Evolutionary conservation across 192 early-diverging fungal species (phyloP), one percentile per base, ranked within the genome.

Genomic region (Phycomyces blakesleeanus): DNA sequence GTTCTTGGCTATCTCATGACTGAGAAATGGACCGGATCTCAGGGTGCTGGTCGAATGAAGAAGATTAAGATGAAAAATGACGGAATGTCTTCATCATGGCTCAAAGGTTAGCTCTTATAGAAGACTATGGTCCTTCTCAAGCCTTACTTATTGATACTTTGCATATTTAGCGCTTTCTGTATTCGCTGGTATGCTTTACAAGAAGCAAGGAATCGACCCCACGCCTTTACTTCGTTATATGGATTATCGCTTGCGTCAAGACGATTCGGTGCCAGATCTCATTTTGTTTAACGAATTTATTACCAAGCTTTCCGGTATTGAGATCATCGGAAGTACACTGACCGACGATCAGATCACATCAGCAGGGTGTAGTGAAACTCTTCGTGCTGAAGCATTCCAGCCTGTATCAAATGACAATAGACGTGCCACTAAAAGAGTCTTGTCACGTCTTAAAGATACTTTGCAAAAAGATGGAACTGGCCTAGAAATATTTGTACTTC

Each of bases 251-350:
- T 66, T 94, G n/a, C 68, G 70, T 7, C 24, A 71, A 5, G 68
- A 79, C 14, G 78, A 79, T n/a, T 61, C 83, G 1, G 73, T 79
- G 16, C 41, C 55, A 20, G 89, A 93, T 57, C 63, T 94, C 11
- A 61, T 86, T 26, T 71, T 94, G 24, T 55, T 94, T 16, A 77
- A 81, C 11, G 89, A 94, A 58, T 57, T 94, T 5, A 75, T 94
- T 14, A 74, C 75, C 0, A 83, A 85, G 51, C 88, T 94, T 83
- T 69, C 79, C 22, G 92, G 92, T 18, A 76, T 91, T 29, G 83
- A 88, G 54, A 65, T 76, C 21, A 54, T 82, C 2, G 79, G 77
- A 12, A 82, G 85, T 7, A 77, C 77, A 0, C 52, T 81, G 37
- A 90, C 86, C 8, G 66, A 73, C 40, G 69, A 65, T 2, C 90